Base-by-base conservation (phyloP, 2,329 filamentous ascomycete genomes). In the Polychaeton citri region DNA sequence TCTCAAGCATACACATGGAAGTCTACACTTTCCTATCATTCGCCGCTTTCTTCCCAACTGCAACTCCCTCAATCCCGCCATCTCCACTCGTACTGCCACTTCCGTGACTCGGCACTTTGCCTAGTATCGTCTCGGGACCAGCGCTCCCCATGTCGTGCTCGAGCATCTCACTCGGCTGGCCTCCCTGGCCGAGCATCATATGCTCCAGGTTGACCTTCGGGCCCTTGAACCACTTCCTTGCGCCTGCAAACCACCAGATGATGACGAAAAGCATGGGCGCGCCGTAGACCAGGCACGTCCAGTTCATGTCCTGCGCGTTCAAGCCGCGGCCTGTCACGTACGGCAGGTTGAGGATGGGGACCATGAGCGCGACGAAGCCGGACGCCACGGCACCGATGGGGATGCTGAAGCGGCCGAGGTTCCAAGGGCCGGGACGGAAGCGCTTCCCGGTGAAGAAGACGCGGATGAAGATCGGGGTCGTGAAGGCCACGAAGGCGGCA, bases 341-440 rank as follows among this genome's bases (percentile, higher is more conserved):
- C 0, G 78, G 79, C 33, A 82, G 63, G 52, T 76, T 81, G 31
- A 82, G 60, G 28, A 81, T 74, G 0, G 78, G 79, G 34, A 81
- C 61, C 72, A 82, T 81, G 17, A 82, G 59, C 4, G 66, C 41
- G 2, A 80, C 74, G 51, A 81, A 83, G 0, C 53, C 51, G 26
- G 68, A 71, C 0, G 75, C 74, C 3, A 71, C 43, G 0, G 60
- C 56, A 12, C 78, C 78, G 36, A 76, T 69, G 1, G 68, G 66
- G 16, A 68, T 62, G 6, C 72, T 74, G 42, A 67, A 70, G 13
- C 62, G 63, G 9, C 79, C 79, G 10, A 82, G 58, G 52, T 81
- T 69, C 78, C 78, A 82, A 0, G 79, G 79, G 0, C 78, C 79
- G 3, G 68, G 66, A 10, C 76, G 69, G 55, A 82, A 83, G 2